Evolutionary conservation across 139 green algal species (phyloP).

Genomic region (Raphidocelis subcapitata): DNA sequence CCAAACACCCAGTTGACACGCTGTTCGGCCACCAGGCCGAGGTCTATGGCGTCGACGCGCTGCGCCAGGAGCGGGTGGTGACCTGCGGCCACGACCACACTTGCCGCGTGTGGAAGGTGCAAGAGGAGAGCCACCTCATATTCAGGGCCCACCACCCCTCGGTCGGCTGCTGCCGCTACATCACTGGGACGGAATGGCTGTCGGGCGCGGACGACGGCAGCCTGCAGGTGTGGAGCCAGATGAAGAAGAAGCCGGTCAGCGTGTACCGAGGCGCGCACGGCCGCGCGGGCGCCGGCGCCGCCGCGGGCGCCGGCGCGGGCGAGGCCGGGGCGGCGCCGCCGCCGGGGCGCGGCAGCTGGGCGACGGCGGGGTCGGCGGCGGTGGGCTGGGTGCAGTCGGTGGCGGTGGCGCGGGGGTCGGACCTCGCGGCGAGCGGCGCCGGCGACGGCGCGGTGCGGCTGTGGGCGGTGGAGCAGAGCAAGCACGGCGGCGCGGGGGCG

Average conservation of each 20-base stretch:
- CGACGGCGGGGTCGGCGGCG: conserved; percentile 6
- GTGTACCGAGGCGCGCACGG: conserved; percentile 43
- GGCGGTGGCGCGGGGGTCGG: conserved; percentile 60
- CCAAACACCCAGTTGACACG: conserved; percentile 73
- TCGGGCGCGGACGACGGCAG: conserved; percentile 70
- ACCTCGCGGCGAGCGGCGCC: conserved; percentile 85
- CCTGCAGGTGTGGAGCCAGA: conserved; percentile 27
- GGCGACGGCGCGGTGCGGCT: conserved; percentile 86
- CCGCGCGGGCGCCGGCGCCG: background rate
- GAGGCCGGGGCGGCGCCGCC: background rate
- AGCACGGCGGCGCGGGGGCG: conserved; percentile 18
- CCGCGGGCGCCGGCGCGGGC: background rate
- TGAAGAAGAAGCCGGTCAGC: conserved; percentile 77
- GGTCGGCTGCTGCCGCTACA: conserved; percentile 21
- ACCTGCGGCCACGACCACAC: conserved; percentile 80
- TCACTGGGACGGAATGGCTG: conserved; percentile 80
- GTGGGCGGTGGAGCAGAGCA: conserved; percentile 62
- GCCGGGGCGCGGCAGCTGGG: conserved; percentile 37
- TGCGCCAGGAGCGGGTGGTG: conserved; percentile 74
- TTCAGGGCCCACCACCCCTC: conserved; percentile 57
- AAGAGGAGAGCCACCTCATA: conserved; percentile 95
- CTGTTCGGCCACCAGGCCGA: conserved; percentile 86
- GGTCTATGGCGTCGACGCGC: conserved; percentile 73
- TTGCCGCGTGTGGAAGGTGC: conserved; percentile 95
- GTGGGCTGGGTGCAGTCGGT: conserved; percentile 79